A percentile compares a stretch with the other conserved stretches of the same genome.
These are phyloP conservation scores for Solanum okadae DNA, from an alignment of 257 asterid genomes.

Conservation along the genomic window DNA sequence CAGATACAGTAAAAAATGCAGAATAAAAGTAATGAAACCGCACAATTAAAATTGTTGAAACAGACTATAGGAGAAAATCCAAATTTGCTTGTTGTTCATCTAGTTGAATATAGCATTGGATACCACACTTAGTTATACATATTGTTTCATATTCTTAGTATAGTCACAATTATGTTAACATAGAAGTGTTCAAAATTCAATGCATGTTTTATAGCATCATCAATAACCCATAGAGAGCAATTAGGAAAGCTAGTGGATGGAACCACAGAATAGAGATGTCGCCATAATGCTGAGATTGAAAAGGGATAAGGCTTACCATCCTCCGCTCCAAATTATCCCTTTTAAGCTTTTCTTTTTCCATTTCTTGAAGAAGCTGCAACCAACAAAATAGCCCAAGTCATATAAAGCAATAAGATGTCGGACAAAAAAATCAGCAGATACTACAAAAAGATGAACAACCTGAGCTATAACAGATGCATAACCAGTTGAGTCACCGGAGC, in stretches of 20 bases:
- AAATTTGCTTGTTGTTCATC: not conserved
- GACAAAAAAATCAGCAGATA: not conserved
- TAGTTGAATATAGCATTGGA: not conserved
- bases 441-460: constrained; percentile 30
- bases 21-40: not conserved
- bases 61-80: not conserved
- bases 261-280: not conserved
- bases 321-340: constrained; percentile 35
- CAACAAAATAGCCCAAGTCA: not conserved
- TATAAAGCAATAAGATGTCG: not conserved
- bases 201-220: not conserved
- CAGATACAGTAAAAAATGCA: not conserved
- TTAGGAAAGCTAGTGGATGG: not conserved
- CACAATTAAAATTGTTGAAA: not conserved
- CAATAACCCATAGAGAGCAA: not conserved
- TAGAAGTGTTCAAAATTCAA: not conserved
- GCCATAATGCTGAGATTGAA: not conserved
- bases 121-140: not conserved
- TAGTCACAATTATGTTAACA: not conserved
- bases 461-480: constrained; percentile 33
- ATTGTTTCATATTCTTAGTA: not conserved
- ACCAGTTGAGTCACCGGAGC: constrained; percentile 25
- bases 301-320: constrained; percentile 38
- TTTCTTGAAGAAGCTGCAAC: constrained; percentile 44
- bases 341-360: constrained; percentile 45